Base-by-base conservation (phyloP, 371 early-diverging fungal species). In the Rhizopus sp. region DNA sequence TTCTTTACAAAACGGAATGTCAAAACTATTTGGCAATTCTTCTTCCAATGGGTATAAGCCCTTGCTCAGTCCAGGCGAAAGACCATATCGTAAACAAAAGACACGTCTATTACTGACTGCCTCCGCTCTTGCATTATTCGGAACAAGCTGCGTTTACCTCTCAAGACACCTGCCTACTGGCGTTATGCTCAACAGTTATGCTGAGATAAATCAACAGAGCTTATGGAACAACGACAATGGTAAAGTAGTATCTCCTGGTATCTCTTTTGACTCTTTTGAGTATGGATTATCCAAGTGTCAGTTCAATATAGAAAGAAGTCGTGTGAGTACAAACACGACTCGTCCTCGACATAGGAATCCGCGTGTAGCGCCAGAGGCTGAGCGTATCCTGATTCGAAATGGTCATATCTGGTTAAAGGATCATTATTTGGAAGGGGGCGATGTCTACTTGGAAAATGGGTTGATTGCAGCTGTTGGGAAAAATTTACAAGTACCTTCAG, bases 361-460 rank as follows among this genome's bases (percentile, higher is more conserved):
- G 5, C 66, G 77, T 35, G 60, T 53, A 10, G 68, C 59, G 4
- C 52, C 39, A 2, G 71, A 67, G 5, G 73, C 77, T 3, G 42
- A 60, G 1, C 64, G 67, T 12, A 41, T 80, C 1, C 53, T 86
- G 42, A 77, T 86, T 59, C 75, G 66, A 48, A 80, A 85, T 53
- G 89, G 80, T 12, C 78, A 70, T 53, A 64, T 87, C 39, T 80
- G 80, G 80, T 37, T 70, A 12, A 68, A 69, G 12, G 66, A 75
- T 39, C 59, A 54, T 7, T 80, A 76, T 55, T 61, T 83, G 35
- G 83, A 87, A 39, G 17, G 29, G 34, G 87, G 86, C 1, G 87
- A 89, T 62, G 32, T 90, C 32, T 63, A 86, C 37, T 32, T 87
- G 10, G 71, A 80, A 53, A 54, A 79, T 33, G 89, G 88, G 13